A percentile compares a stretch with the other conserved stretches of the same genome.
Conservation (phyloP, 2,329 filamentous ascomycete genomes). For the Fusarium temperatum region DNA sequence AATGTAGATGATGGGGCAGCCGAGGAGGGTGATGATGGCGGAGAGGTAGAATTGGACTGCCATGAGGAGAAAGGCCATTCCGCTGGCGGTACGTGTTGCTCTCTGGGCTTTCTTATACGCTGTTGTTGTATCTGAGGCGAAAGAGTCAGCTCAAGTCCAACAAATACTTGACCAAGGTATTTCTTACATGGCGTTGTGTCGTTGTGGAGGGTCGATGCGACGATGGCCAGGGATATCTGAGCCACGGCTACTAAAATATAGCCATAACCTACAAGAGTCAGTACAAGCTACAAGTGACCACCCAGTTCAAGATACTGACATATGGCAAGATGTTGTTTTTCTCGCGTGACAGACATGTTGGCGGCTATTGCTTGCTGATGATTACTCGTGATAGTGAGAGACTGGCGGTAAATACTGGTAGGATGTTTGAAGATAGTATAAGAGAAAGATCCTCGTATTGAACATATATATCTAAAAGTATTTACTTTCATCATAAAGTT, state of each 20-base stretch:
- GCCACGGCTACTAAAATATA: background rate
- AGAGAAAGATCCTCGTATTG: background rate
- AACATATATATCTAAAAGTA: background rate
- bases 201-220: background rate
- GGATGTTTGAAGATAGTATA: background rate
- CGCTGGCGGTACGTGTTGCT: background rate
- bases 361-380: background rate
- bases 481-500: background rate
- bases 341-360: background rate
- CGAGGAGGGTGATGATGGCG: background rate
- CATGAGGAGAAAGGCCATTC: background rate
- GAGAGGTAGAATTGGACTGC: background rate
- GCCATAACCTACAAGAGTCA: background rate
- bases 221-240: background rate
- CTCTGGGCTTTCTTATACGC: background rate
- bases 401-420: background rate
- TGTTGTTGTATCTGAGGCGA: too few relatives aligned
- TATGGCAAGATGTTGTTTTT: background rate
- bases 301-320: background rate
- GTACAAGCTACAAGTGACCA: background rate
- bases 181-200: background rate
- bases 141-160: background rate
- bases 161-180: too few relatives aligned
- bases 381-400: background rate
- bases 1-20: background rate